These are phyloP conservation scores for Epichloe gansuensis DNA, from an alignment of 2,329 filamentous ascomycete genomes.

Conservation along the genomic window DNA sequence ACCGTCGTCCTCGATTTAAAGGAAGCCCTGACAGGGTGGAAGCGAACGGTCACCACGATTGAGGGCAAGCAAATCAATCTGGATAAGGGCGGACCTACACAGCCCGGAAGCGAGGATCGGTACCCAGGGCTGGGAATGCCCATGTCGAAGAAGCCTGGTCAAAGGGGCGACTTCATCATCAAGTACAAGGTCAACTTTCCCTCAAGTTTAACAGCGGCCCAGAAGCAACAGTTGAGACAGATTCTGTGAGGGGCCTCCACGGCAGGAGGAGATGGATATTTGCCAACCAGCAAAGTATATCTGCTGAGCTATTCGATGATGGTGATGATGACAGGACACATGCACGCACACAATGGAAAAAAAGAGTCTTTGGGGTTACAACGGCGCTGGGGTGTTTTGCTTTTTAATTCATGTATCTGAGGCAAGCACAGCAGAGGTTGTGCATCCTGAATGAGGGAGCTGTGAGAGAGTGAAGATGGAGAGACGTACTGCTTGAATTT, in stretches of 20 bases:
- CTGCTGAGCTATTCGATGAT: slow-evolving; percentile 2
- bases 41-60: slow-evolving; percentile 81
- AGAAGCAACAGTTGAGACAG: slow-evolving; percentile 72
- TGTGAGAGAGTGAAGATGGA: no score
- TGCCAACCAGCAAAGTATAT: background rate
- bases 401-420: background rate
- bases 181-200: slow-evolving; percentile 92
- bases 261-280: background rate
- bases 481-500: no score
- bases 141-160: slow-evolving; percentile 73
- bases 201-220: slow-evolving; percentile 56
- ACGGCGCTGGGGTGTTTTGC: background rate
- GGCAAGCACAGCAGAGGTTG: no score
- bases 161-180: slow-evolving; percentile 79
- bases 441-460: background rate
- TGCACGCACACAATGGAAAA: background rate
- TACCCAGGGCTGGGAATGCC: slow-evolving; percentile 92
- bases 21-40: slow-evolving; percentile 91
- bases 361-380: background rate
- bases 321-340: background rate
- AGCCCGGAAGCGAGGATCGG: slow-evolving; percentile 66
- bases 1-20: slow-evolving; percentile 76
- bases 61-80: slow-evolving; percentile 78
- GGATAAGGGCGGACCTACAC: slow-evolving; percentile 71
- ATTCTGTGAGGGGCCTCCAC: slow-evolving; percentile 45